These are phyloP conservation scores for Bauhinia variegata DNA, from an alignment of 306 rosid genomes.

Conservation along the genomic window DNA sequence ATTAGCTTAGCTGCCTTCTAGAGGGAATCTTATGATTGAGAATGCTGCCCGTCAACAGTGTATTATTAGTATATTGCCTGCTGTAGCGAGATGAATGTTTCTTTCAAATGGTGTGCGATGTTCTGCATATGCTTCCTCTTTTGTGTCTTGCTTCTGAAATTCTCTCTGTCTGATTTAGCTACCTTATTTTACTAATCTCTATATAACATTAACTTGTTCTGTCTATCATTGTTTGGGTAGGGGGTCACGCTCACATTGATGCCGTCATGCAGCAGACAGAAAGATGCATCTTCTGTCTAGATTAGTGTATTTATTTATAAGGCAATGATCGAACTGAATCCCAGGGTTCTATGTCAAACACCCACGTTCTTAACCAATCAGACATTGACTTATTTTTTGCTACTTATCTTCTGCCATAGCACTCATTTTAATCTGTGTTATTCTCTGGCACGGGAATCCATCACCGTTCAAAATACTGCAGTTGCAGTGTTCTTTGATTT, in stretches of 20 bases:
- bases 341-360: too few species aligned
- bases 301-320: not conserved
- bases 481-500: too few species aligned
- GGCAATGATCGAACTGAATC: not conserved
- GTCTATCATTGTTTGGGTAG: not conserved
- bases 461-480: too few species aligned
- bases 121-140: not conserved
- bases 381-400: too few species aligned
- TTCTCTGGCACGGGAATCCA: too few species aligned
- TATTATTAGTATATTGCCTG: slow-evolving; percentile 30
- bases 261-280: not conserved
- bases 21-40: slow-evolving; percentile 26
- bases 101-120: slow-evolving; percentile 18
- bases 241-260: not conserved
- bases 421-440: too few species aligned
- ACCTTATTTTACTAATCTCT: not conserved
- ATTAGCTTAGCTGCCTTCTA: slow-evolving; percentile 40
- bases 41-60: slow-evolving; percentile 40
- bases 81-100: slow-evolving; percentile 27
- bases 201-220: not conserved
- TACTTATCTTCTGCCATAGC: too few species aligned
- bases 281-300: not conserved
- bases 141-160: not conserved
- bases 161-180: not conserved
- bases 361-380: too few species aligned